Evolutionary conservation across 2,329 filamentous ascomycete genomes (phyloP).

Genomic region (Trichoderma semiorbis): DNA sequence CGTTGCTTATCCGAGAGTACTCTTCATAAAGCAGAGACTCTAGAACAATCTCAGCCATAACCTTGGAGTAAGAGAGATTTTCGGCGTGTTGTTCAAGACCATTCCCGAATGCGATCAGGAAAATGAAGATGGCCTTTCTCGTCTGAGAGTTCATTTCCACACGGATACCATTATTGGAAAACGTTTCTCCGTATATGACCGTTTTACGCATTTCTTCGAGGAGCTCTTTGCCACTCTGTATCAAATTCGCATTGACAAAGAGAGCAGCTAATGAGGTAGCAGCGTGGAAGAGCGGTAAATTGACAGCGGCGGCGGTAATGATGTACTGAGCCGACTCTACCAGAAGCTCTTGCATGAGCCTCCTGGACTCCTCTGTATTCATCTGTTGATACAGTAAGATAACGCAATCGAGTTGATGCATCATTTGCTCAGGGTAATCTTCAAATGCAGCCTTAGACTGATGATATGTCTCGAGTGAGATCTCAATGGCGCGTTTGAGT

Average conservation of each 20-base stretch:
- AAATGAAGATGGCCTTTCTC: conserved; percentile 40
- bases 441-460: neutral
- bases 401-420: neutral
- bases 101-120: conserved; percentile 44
- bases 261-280: neutral
- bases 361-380: neutral
- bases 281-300: neutral
- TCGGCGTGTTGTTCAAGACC: conserved; percentile 33
- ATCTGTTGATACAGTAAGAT: neutral
- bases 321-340: neutral
- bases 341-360: neutral
- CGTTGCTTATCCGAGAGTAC: neutral
- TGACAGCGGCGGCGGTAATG: neutral
- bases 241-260: neutral
- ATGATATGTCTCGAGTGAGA: neutral
- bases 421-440: neutral
- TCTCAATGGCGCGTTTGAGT: neutral
- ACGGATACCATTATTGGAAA: neutral
- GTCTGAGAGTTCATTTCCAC: conserved; percentile 34
- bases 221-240: neutral
- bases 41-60: neutral
- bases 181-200: neutral
- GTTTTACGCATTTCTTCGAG: neutral
- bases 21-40: neutral
- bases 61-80: conserved; percentile 2